Conservation (phyloP, 306 rosid species). For the Amphicarpaea edgeworthii region DNA sequence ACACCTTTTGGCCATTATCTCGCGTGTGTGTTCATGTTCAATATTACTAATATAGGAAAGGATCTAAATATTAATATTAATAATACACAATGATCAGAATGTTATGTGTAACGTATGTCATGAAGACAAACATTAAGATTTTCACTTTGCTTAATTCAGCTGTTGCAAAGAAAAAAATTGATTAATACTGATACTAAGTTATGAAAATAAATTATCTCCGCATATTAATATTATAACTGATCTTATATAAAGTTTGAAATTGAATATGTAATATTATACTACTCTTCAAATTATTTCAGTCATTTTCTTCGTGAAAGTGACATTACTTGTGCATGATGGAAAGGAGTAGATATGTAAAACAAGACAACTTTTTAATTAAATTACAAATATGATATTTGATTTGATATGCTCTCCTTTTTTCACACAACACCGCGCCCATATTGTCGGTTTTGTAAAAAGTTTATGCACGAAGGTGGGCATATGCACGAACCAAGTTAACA, state of each 20-base stretch:
- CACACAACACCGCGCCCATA: background rate
- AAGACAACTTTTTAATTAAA: constrained; percentile 40
- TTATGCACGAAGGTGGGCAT: background rate
- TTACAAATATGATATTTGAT: constrained; percentile 43
- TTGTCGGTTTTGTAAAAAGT: constrained; percentile 22
- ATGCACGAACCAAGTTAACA: background rate
- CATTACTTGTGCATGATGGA: constrained; percentile 10
- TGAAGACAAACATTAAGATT: constrained; percentile 9
- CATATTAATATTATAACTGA: background rate
- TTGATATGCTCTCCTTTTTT: constrained; percentile 6
- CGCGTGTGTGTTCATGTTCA: background rate
- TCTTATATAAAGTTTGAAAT: background rate
- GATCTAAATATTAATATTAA: constrained; percentile 19
- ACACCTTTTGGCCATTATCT: background rate
- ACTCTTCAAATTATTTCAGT: constrained; percentile 8
- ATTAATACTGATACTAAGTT: background rate
- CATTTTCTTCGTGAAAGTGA: constrained; percentile 36
- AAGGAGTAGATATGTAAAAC: constrained; percentile 34
- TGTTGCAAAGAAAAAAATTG: background rate
- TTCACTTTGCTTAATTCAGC: background rate
- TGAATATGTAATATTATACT: background rate
- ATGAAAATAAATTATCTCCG: background rate
- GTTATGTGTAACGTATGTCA: background rate
- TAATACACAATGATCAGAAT: background rate
- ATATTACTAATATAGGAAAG: background rate